Evolutionary conservation across 331 rosid genomes (phyloP), one percentile per base, ranked within the genome.

Genomic region (Phaseolus coccineus): DNA sequence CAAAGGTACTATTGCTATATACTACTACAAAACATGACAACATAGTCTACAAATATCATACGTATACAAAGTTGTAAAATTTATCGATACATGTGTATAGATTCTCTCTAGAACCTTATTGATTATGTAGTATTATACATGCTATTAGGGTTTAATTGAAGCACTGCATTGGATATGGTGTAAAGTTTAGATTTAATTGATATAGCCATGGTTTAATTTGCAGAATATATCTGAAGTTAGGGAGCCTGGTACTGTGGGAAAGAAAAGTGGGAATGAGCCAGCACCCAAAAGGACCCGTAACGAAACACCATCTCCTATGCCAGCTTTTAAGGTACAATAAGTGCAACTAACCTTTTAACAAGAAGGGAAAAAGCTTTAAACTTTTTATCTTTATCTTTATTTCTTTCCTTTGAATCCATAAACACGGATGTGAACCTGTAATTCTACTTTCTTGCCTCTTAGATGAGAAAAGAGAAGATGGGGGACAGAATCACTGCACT

Each of bases 401-500:
- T 52, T 56, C 75, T 74, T 79, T 56, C 48, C 75, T 79, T 58
- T 78, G 59, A 73, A 47, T 73, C 52, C 63, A 77, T 62, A 69
- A 66, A 73, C 35, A 83, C 81, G 80, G 74, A 91, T 88, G 80
- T 82, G 83, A 82, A 70, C 53, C 66, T 75, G 67, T 77, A 39
- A 46, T 77, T 53, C 76, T 83, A 53, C 69, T 70, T 46, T 78
- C 63, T 77, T 83, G 11, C 42, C 44, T 83, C 65, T 80, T 77
- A 96, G 99, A 97, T 93, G 86, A 93, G 98, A 87, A 96, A 96
- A 85, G 98, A 96, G 89, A 96, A 96, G 91, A 93, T 96, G 97
- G 99, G 99, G 89, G 99, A 96, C 98, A 92, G 99, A 93, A 90
- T 96, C 93, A 96, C 97, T 90, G 99, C 98, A 28, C 99, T 96